A percentile compares a stretch with the other conserved stretches of the same genome.
Conservation (phyloP, 306 rosid species). For the Rosa chinensis region DNA sequence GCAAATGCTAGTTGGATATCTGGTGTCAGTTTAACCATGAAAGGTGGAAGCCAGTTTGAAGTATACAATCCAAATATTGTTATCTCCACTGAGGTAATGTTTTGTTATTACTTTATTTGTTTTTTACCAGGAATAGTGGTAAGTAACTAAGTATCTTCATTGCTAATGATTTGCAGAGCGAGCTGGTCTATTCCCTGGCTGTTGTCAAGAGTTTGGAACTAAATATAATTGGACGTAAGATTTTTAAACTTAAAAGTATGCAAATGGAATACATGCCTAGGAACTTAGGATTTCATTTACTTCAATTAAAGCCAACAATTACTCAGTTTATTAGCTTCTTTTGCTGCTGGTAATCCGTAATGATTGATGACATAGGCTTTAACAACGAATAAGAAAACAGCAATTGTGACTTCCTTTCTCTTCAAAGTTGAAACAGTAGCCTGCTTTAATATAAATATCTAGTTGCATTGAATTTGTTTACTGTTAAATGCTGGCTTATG, state of each 20-base stretch:
- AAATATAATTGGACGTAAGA: slow-evolving; percentile 88
- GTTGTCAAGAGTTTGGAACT: slow-evolving; percentile 74
- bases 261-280: not conserved
- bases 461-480: slow-evolving; percentile 12
- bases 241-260: slow-evolving; percentile 12
- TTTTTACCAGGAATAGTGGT: slow-evolving; percentile 21
- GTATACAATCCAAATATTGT: slow-evolving; percentile 77
- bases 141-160: slow-evolving; percentile 3
- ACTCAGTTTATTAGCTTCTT: not conserved
- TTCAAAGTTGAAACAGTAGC: not conserved
- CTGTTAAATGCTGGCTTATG: slow-evolving; percentile 12
- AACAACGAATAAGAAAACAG: not conserved
- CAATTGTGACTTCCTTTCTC: not conserved
- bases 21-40: slow-evolving; percentile 72
- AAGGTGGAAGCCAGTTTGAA: slow-evolving; percentile 72
- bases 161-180: slow-evolving; percentile 51
- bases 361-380: not conserved
- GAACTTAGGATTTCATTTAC: not conserved
- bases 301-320: not conserved
- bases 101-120: slow-evolving; percentile 11
- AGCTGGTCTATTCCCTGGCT: slow-evolving; percentile 82
- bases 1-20: slow-evolving; percentile 74
- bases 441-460: not conserved
- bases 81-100: slow-evolving; percentile 65
- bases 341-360: not conserved